phyloP scores from a whole-genome alignment of 2,329 filamentous ascomycete species.

The Ceratocystiopsis brevicomis region DNA sequence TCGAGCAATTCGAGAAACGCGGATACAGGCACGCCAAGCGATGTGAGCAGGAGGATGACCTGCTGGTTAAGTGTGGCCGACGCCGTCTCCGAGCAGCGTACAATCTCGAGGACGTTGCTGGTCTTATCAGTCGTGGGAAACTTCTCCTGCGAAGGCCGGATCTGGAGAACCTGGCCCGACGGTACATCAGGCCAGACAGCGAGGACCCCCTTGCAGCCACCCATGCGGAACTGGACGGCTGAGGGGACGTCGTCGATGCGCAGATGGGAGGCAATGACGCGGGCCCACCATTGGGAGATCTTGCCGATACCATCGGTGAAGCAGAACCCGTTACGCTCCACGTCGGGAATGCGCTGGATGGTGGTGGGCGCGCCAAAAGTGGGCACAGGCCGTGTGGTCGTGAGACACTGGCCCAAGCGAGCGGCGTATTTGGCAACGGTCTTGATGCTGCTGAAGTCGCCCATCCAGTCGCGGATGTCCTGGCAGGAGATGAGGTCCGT shows the following conservation, averaged over 20 bases:
- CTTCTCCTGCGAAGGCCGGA: conserved; percentile 75
- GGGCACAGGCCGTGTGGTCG: conserved; percentile 62
- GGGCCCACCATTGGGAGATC: conserved; percentile 62
- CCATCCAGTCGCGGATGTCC: conserved; percentile 73
- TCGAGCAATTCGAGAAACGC: conserved; percentile 51
- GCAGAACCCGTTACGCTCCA: conserved; percentile 46
- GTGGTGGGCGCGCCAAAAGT: conserved; percentile 40
- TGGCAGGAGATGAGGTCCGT: conserved; percentile 47
- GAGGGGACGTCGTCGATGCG: conserved; percentile 48
- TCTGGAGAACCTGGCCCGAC: conserved; percentile 45
- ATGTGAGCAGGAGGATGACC: conserved; percentile 67
- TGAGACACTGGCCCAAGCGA: conserved; percentile 85
- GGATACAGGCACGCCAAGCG: conserved; percentile 48
- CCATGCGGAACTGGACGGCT: conserved; percentile 79
- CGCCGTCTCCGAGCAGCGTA: conserved; percentile 59
- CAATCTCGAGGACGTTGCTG: conserved; percentile 64
- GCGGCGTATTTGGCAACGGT: conserved; percentile 81
- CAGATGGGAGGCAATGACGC: conserved; percentile 54
- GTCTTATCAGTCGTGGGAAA: conserved; percentile 37
- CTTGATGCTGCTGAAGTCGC: conserved; percentile 61
- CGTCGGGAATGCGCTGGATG: conserved; percentile 43
- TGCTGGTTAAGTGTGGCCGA: conserved; percentile 75
- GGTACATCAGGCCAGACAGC: conserved; percentile 48
- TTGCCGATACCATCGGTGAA: conserved; percentile 92
- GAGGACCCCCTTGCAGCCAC: conserved; percentile 81